Base-by-base conservation (phyloP, 495 filamentous ascomycete genomes). In the Melanomma pulvis-pyrius region DNA sequence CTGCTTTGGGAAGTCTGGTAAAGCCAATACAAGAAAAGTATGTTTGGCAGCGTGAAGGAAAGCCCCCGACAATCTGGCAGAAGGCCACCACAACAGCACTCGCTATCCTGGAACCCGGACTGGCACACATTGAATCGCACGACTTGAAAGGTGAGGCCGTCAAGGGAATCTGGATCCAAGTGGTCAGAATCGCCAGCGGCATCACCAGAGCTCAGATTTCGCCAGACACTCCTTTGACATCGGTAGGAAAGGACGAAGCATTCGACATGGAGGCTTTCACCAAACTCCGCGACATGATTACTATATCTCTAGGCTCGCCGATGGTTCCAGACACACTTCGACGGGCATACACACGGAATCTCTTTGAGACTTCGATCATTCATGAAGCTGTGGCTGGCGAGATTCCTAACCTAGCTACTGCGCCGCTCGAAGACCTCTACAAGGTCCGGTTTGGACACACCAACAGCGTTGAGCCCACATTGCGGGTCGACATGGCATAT, bases 321-420 rank as follows among this genome's bases (percentile, higher is more conserved):
- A 73, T 76, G 1, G 84, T 96, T 19, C 80, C 86, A 1, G 89
- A 94, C 66, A 74, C 79, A 26, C 85, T 88, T 2, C 83, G 91
- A 15, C 82, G 82, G n/a, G 77, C 83, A 9, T 97, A 94, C 71
- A 83, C 88, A 1, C 85, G 85, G 58, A 86, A 85, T 19, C 83
- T 98, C n/a, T 92, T 97, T 77, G 79, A 83, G 53, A 90, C 84
- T 21, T 97, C 93, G 24, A 85, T 97, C 69, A 88, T 96, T 63
- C 92, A 96, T 73, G 67, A 81, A 3, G 85, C 87, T 0, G 81
- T 87, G 24, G 83, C 86, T 11, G 80, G 84, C 22, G 92, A 96
- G 64, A 59, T 76, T 19, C 71, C 73, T 8, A 24, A 51, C n/a
- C 26, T 56, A 0, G 34, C 56, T 25, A 55, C 22, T 80, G 86